Evolutionary conservation across 306 rosid genomes (phyloP).

Genomic region (Ceratonia siliqua): DNA sequence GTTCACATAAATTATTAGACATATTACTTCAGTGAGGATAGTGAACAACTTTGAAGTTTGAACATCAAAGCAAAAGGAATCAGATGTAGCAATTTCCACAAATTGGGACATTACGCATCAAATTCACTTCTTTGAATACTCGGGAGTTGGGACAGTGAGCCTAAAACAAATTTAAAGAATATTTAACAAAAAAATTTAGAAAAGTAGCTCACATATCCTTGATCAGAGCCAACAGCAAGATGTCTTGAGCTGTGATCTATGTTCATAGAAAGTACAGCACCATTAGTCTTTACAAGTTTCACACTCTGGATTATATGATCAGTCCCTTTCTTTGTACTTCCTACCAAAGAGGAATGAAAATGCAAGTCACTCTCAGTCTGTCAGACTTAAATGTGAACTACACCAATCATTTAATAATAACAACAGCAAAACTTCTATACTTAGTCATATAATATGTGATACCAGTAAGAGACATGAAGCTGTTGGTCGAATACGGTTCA

Average conservation of each 20-base stretch:
- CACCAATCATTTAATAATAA: not conserved
- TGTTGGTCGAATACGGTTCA: constrained; percentile 63
- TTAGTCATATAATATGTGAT: constrained; percentile 27
- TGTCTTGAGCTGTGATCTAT: constrained; percentile 52
- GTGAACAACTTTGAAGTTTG: constrained; percentile 19
- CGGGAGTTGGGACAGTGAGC: constrained; percentile 8
- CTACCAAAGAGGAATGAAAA: constrained; percentile 48
- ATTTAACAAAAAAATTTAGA: constrained; percentile 1
- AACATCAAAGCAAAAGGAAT: constrained; percentile 19
- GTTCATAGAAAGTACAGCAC: constrained; percentile 60
- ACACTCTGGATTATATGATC: constrained; percentile 66
- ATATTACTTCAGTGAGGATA: constrained; percentile 3
- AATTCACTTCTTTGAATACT: not conserved
- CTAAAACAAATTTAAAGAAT: not conserved
- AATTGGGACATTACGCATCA: not conserved
- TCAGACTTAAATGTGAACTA: constrained; percentile 14
- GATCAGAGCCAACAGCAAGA: constrained; percentile 91
- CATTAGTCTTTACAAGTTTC: constrained; percentile 64
- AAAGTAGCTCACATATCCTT: constrained; percentile 74
- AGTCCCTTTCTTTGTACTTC: constrained; percentile 72
- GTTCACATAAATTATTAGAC: constrained; percentile 2
- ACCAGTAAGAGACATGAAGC: constrained; percentile 81
- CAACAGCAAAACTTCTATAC: not conserved
- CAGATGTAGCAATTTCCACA: constrained; percentile 8
- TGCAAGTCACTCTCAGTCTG: not conserved